phyloP scores from a whole-genome alignment of 2,329 filamentous ascomycete species.

The Mariannaea sp. region DNA sequence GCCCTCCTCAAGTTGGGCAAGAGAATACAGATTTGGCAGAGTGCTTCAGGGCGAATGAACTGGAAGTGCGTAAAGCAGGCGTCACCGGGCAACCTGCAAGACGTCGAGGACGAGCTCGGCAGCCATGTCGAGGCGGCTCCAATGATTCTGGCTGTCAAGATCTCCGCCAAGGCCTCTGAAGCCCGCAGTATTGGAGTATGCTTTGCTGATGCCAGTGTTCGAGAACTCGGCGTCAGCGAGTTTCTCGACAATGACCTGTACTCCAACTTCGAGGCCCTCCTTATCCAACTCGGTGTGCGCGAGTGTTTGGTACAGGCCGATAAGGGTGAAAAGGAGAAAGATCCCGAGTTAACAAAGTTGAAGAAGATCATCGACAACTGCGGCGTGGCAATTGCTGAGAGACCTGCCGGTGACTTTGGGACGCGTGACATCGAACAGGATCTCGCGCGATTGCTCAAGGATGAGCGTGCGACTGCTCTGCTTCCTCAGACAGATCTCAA shows the following conservation, averaged over 20 bases:
- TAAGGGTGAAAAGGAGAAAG: conserved; percentile 78
- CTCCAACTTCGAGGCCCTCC: conserved; percentile 94
- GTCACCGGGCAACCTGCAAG: conserved; percentile 93
- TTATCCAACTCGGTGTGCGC: conserved; percentile 95
- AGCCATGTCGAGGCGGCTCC: conserved; percentile 85
- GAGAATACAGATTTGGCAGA: conserved; percentile 88
- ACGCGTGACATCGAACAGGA: conserved; percentile 96
- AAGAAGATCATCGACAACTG: conserved; percentile 90
- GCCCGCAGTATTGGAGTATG: conserved; percentile 89
- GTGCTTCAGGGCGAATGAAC: conserved; percentile 75
- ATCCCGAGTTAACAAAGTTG: conserved; percentile 86
- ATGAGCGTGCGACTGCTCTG: conserved; percentile 76
- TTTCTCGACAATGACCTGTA: conserved; percentile 99
- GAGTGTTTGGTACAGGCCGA: conserved; percentile 90
- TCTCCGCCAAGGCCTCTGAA: conserved; percentile 84
- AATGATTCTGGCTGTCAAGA: conserved; percentile 93
- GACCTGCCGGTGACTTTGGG: conserved; percentile 76
- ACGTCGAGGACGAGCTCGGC: conserved; percentile 94
- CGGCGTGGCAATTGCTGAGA: conserved; percentile 85
- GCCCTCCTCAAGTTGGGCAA: conserved; percentile 91
- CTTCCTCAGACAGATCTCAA: conserved; percentile 92
- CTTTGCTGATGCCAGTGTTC: conserved; percentile 95
- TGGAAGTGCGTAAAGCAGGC: conserved; percentile 94
- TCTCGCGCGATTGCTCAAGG: conserved; percentile 81
- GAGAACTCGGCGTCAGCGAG: conserved; percentile 94